Base-by-base conservation (phyloP, 2,329 filamentous ascomycete species). In the Penicillium frequentans region DNA sequence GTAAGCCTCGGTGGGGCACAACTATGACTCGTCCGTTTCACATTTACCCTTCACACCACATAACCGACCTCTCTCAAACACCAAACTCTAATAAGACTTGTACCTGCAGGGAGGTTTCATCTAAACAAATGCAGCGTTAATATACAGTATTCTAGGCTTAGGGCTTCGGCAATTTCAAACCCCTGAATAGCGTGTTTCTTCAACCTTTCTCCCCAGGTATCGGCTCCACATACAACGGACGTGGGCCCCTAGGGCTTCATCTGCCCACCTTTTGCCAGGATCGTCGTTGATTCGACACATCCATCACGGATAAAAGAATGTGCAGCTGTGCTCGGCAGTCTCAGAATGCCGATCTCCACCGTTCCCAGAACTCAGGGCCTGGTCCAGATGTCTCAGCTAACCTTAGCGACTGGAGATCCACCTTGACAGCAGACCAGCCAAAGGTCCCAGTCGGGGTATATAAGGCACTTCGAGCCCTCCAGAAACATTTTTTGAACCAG, bases 401-500 rank as follows among this genome's bases (percentile, higher is more conserved):
- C 29, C 39, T 49, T 39, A 42, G 48, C 29, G 39, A 47, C 48
- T 45, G 46, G 35, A 55, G 37, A 7, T 42, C 27, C 16, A 45
- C 27, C 47, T 21, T 46, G 42, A 37, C 29, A 23, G n/a, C 21
- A 27, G 21, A 39, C 13, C 27, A 23, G 27, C 27, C 50, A 46
- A 14, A 27, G 19, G 21, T 24, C 31, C 13, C 24, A 19, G 11
- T 2, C 9, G 42, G 21, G 50, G 29, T 64, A 64, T 64, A 65
- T 61, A 65, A 61, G 21, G 24, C 35, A 39, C 37, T 43, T 21
- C 13, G 13, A 39, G 43, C 42, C 37, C 59, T 46, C 24, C 48
- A 33, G 51, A 19, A n/a, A 35, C 5, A 53, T 58, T 58, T 47
- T 56, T 64, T 60, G 27, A 45, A 61, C 55, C 53, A 58, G 58